Conservation (phyloP, 2,329 filamentous ascomycete species). For the Parasarocladium wereldwijsianum region DNA sequence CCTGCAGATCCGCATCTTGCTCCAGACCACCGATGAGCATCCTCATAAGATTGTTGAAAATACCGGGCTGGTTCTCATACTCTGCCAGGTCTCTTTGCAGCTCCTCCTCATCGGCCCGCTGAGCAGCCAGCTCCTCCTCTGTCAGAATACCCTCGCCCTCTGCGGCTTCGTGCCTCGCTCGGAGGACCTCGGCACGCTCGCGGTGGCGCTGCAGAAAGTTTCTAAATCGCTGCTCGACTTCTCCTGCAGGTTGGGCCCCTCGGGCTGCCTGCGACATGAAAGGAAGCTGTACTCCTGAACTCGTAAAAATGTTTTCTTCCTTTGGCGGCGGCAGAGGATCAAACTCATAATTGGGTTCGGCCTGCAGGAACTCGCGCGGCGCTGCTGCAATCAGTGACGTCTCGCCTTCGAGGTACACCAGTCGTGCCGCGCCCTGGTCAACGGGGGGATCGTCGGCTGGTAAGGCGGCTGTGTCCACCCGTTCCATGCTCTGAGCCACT, state of each 20-base stretch:
- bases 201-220: conserved; percentile 13
- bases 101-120: conserved; percentile 16
- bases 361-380: conserved; percentile 47
- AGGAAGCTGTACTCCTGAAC: conserved; percentile 18
- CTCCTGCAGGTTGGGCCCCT: conserved; percentile 10
- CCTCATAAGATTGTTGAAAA: conserved; percentile 12
- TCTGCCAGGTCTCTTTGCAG: conserved; percentile 16
- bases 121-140: conserved; percentile 12
- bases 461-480: conserved; percentile 23
- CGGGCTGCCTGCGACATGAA: conserved; percentile 23
- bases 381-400: conserved; percentile 56
- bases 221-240: conserved; percentile 14
- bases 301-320: conserved; percentile 35
- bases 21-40: conserved; percentile 10
- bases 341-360: conserved; percentile 57
- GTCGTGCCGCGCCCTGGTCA: conserved; percentile 47
- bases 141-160: conserved; percentile 11
- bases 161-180: conserved; percentile 4
- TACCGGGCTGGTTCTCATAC: conserved; percentile 13
- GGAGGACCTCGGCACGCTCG: conserved; percentile 6
- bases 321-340: conserved; percentile 66
- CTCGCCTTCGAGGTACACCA: conserved; percentile 65
- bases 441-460: conserved; percentile 23
- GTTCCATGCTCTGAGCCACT: conserved; percentile 42
- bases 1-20: conserved; percentile 8